Base-by-base conservation (phyloP, 306 rosid species). In the Datisca glomerata region DNA sequence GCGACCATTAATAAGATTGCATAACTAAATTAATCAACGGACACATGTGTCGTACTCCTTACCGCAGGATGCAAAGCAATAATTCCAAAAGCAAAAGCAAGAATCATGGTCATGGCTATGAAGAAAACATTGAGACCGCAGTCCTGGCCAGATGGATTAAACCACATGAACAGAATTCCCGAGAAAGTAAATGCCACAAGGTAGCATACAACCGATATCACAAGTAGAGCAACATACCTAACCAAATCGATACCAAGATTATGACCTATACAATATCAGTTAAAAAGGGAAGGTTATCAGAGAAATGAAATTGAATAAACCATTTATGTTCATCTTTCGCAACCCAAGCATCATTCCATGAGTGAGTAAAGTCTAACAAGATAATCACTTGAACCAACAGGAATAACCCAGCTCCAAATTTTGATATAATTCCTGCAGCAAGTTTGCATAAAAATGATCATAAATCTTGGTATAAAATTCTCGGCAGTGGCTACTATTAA, bases 271-370 rank as follows among this genome's bases (percentile, higher is more conserved):
- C 38, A 41, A 28, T 29, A 18, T 17, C 21, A 16, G 39, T 7
- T 7, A 49, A 35, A 37, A 33, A 31, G 16, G 55, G 15, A 35
- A 10, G 9, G 14, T 19, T 15, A 10, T 41, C 1, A 44, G 17
- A 38, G 18, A 41, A 22, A 18, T 47, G 47, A 55, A 23, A 14
- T 49, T 51, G 16, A 47, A 60, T 72, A 21, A 36, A 89, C 98
- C 98, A 89, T 69, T 74, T 89, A 45, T 62, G 91, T 38, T 89
- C 98, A 51, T 84, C 95, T 72, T 89, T 89, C 66, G 67, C 98
- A 44, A 77, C 86, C 95, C 98, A 89, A 36, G 95, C 69, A 48
- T 89, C 98, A 61, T 89, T 89, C 98, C 98, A 89, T 37, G 67
- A 4, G 66, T 89, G 95, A 6, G 85, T 72, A 59, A 60, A 84